Base-by-base conservation (phyloP, 2,329 filamentous ascomycete genomes). In the Xylariaceae sp. region DNA sequence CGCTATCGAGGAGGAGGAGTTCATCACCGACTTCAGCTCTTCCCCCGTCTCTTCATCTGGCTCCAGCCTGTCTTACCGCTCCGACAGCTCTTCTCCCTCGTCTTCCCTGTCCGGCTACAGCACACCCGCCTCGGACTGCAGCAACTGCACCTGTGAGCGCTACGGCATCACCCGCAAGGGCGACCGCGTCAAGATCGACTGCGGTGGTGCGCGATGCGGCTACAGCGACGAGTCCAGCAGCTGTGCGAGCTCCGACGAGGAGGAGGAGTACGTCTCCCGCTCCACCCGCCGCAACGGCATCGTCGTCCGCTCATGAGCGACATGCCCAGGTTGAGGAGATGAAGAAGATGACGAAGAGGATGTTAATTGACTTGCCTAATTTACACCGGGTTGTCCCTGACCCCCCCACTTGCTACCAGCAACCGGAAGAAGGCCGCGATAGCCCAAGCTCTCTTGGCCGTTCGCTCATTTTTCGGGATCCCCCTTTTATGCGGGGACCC, bases 161-260 rank as follows among this genome's bases (percentile, higher is more conserved):
- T 96, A 94, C 76, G 92, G 91, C 62, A 95, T 97, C 77, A 96
- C 91, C 58, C 88, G 90, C 74, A 85, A 86, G 70, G 90, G 91
- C 66, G 87, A 95, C 71, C 86, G 91, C 65, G 87, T 97, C 80
- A 94, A 92, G 81, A 84, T 96, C 70, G 91, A 96, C 81, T 97
- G 92, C 67, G 90, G 90, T 62, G 92, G 92, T 61, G 77, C 84
- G 54, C 86, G 89, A 68, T 96, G 92, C 73, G 89, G 89, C 65
- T 94, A 88, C 74, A 81, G 80, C 57, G 85, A 89, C 63, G 83
- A 87, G 53, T 81, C 77, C 55, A 80, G 75, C 46, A 80, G 82
- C 48, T 89, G 85, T 77, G 90, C 84, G 59, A 86, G 80, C 61
- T 85, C 85, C 60, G 73, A 60, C 39, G 84, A 86, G 56, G 81